phyloP scores from a whole-genome alignment of 2,329 filamentous ascomycete genomes.

The Fusarium luffae region DNA sequence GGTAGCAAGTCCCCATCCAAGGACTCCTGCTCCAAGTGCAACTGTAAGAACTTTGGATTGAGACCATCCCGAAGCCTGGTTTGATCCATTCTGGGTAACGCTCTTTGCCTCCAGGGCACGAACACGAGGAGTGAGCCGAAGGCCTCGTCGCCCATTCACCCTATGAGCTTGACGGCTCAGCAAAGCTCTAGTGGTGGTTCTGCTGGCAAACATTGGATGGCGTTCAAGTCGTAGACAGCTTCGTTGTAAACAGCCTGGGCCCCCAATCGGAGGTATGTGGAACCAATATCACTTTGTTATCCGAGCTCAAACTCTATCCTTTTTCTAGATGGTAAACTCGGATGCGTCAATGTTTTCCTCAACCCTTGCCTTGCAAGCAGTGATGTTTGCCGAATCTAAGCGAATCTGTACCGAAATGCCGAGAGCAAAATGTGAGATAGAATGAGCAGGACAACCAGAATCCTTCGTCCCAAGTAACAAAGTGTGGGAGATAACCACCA shows the following conservation, averaged over 20 bases:
- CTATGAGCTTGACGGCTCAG: slow-evolving; percentile 30
- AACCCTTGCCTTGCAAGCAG: slow-evolving; percentile 2
- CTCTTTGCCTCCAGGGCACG: slow-evolving; percentile 14
- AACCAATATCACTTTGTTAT: slow-evolving; percentile 20
- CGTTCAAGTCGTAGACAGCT: neutral
- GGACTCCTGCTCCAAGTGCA: slow-evolving; percentile 53
- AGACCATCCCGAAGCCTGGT: slow-evolving; percentile 41
- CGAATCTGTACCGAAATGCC: slow-evolving; percentile 23
- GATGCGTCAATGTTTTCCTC: neutral
- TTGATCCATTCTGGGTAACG: slow-evolving; percentile 6
- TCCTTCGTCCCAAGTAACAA: slow-evolving; percentile 16
- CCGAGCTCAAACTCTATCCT: slow-evolving; percentile 10
- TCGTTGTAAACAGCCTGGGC: neutral
- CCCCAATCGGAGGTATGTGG: slow-evolving; percentile 19
- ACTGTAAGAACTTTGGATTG: slow-evolving; percentile 52
- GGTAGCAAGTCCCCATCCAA: slow-evolving; percentile 56
- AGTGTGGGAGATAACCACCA: slow-evolving; percentile 2
- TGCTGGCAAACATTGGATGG: slow-evolving; percentile 32
- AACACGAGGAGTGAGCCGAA: slow-evolving; percentile 23
- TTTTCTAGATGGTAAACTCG: slow-evolving; percentile 4
- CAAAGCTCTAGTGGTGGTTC: slow-evolving; percentile 31
- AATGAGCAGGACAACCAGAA: slow-evolving; percentile 4
- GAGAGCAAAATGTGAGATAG: neutral
- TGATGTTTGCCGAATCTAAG: slow-evolving; percentile 30
- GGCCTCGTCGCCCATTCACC: slow-evolving; percentile 19